phyloP scores from a whole-genome alignment of 2,329 filamentous ascomycete genomes.

The Calycina marina region DNA sequence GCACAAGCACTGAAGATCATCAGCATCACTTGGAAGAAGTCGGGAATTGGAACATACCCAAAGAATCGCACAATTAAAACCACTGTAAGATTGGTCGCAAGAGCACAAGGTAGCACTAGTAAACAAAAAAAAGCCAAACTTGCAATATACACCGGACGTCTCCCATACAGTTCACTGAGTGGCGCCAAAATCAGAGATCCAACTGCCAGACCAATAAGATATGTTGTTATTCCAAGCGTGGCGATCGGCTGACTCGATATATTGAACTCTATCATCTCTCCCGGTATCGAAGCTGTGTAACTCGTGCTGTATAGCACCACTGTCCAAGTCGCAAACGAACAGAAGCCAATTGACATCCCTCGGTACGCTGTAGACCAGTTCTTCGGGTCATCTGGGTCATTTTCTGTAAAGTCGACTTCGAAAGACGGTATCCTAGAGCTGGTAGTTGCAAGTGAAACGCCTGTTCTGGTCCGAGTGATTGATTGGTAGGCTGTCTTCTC shows the following conservation, averaged over 20 bases:
- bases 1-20: slow-evolving; percentile 40
- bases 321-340: slow-evolving; percentile 25
- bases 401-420: slow-evolving; percentile 57
- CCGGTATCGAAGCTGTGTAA: slow-evolving; percentile 59
- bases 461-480: slow-evolving; percentile 25
- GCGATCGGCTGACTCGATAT: slow-evolving; percentile 42
- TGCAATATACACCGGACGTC: slow-evolving; percentile 52
- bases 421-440: slow-evolving; percentile 40
- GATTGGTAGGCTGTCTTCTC: slow-evolving; percentile 24
- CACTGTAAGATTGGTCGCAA: slow-evolving; percentile 51
- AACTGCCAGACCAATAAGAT: slow-evolving; percentile 58
- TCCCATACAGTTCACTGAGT: slow-evolving; percentile 55
- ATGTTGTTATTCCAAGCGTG: slow-evolving; percentile 65
- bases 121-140: slow-evolving; percentile 50
- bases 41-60: slow-evolving; percentile 32
- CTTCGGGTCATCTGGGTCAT: slow-evolving; percentile 48
- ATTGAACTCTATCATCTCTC: slow-evolving; percentile 53
- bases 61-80: slow-evolving; percentile 65
- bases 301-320: slow-evolving; percentile 60
- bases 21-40: slow-evolving; percentile 4
- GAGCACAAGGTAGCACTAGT: slow-evolving; percentile 55
- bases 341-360: slow-evolving; percentile 22
- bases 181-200: slow-evolving; percentile 64
- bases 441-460: slow-evolving; percentile 30
- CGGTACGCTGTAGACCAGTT: slow-evolving; percentile 47